Base-by-base conservation (phyloP, 805 yeast species). In the Hanseniaspora pseudoguilliermondii region DNA sequence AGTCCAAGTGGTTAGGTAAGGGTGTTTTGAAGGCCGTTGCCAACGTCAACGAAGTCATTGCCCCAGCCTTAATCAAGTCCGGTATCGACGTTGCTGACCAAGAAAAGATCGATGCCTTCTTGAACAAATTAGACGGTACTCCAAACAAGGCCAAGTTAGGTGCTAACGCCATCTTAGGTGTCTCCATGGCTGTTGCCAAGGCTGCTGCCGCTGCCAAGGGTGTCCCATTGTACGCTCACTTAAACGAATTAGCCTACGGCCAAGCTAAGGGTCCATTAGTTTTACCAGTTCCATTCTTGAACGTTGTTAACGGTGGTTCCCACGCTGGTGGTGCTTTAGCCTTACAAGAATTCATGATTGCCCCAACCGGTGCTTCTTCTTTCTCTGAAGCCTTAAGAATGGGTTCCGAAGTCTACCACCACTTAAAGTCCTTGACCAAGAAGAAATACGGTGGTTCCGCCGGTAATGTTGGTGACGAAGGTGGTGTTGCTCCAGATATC, bases 381-480 rank as follows among this genome's bases (percentile, higher is more conserved):
- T 93, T 91, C 84, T 71, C 95, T 63, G 97, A 91, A 78, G 97
- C 95, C 66, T 75, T 93, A 74, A 87, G 96, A 81, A 86, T 87
- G 64, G 97, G 97, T 73, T 74, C 96, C 61, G 98, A 91, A 81
- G 96, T 90, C 66, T 91, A 91, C 93, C 97, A 91, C 83, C 79
- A 80, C 77, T 83, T 91, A 75, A 93, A 93, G 81, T 75, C 90
- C 63, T 77, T 86, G 69, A 84, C 97, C 74, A 86, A 87, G 83
- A 84, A 87, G 83, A 80, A 77, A 74, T 93, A 91, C 84, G 98
- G 98, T 72, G 84, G 87, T 71, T 84, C 95, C 61, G 98, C 98
- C 69, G 97, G 96, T 78, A 91, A 91, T 79, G 98, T 91, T 72
- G 98, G 98, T 83, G 98, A 91, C 76, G 98, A 91, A 82, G 98